A percentile compares a stretch with the other conserved stretches of the same genome.
Evolutionary conservation across 768 basidiomycete genomes (phyloP).

Genomic region (Calocera viscosa): DNA sequence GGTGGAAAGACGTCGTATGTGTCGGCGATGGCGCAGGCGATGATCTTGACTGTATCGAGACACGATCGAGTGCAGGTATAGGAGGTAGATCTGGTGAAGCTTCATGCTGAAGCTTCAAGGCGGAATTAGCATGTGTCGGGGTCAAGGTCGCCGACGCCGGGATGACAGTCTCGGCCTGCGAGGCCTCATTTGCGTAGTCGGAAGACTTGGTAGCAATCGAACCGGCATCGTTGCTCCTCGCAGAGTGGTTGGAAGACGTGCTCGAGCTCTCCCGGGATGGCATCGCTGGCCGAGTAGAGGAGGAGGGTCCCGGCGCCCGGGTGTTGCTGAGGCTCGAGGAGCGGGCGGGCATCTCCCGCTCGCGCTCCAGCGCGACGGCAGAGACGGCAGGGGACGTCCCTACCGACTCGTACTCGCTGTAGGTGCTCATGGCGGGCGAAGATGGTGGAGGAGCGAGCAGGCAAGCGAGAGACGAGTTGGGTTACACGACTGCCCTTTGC

Average conservation of each 20-base stretch:
- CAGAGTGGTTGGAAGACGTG: background rate
- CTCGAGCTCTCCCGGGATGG: background rate
- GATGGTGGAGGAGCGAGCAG: background rate
- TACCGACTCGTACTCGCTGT: conserved; percentile 3
- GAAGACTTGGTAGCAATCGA: background rate
- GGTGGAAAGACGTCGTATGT: background rate
- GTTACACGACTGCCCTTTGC: background rate
- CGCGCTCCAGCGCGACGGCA: background rate
- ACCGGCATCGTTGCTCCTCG: background rate
- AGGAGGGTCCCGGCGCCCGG: background rate
- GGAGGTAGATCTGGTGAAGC: background rate
- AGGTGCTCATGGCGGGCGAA: background rate
- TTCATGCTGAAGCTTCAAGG: background rate
- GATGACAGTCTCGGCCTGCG: background rate
- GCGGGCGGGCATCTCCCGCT: background rate
- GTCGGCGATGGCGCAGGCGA: background rate
- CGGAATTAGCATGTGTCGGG: background rate
- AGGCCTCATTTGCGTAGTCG: background rate
- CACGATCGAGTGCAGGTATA: background rate
- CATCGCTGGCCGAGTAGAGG: background rate
- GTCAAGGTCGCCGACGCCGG: background rate
- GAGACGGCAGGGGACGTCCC: background rate
- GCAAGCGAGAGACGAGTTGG: background rate
- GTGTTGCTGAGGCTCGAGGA: background rate
- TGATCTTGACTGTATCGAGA: background rate